A percentile compares a stretch with the other conserved stretches of the same genome.
Conservation (phyloP, 2,329 filamentous ascomycete genomes). For the Claviceps purpurea region DNA sequence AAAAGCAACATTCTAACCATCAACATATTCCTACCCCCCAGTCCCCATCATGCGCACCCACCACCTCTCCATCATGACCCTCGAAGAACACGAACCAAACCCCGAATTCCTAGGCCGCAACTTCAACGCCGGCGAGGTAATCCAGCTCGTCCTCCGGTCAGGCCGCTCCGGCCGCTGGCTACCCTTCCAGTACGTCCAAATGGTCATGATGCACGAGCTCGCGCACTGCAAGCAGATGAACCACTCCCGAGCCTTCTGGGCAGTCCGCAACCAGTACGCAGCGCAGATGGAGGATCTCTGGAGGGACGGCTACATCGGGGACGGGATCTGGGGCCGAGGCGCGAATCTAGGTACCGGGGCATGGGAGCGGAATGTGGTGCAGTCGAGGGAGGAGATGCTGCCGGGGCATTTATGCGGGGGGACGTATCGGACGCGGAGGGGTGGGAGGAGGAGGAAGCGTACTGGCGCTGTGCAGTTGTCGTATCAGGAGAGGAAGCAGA, state of each 20-base stretch:
- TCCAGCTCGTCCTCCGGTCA: constrained; percentile 70
- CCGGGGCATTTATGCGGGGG: constrained; percentile 70
- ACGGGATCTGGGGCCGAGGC: constrained; percentile 73
- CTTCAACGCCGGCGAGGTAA: constrained; percentile 79
- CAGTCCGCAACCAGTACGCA: constrained; percentile 60
- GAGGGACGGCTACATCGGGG: constrained; percentile 58
- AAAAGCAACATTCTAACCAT: too few species aligned
- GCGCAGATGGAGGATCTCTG: constrained; percentile 58
- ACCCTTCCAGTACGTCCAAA: constrained; percentile 72
- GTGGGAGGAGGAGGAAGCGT: constrained; percentile 39
- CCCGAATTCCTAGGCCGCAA: constrained; percentile 76
- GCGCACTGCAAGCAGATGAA: constrained; percentile 91
- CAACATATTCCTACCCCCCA: constrained; percentile 10
- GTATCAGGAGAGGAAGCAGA: constrained; percentile 61
- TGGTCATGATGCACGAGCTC: constrained; percentile 92
- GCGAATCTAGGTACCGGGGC: constrained; percentile 45
- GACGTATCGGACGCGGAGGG: constrained; percentile 47
- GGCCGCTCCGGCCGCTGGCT: constrained; percentile 55
- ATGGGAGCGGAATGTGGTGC: constrained; percentile 41
- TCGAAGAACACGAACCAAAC: constrained; percentile 76
- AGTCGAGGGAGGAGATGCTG: constrained; percentile 37
- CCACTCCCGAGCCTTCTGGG: constrained; percentile 70
- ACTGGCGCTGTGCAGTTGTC: constrained; percentile 39
- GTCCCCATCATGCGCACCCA: constrained; percentile 58
- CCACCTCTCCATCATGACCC: constrained; percentile 49